phyloP scores from a whole-genome alignment of 2,329 filamentous ascomycete species.

The Sarocladium kiliense region DNA sequence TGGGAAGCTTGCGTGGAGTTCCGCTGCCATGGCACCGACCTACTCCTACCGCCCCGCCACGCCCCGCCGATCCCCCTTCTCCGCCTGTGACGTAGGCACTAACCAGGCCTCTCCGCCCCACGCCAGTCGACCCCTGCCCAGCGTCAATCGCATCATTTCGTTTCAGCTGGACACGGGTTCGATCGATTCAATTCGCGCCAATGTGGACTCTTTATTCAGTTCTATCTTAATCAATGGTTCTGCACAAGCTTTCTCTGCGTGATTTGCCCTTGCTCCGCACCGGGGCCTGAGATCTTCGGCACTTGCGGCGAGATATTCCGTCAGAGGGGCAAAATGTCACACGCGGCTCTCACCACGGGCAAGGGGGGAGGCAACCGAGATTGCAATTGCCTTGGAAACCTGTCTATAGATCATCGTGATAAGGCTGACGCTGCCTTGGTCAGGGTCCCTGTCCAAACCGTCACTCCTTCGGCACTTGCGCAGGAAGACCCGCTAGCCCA shows the following conservation, averaged over 20 bases:
- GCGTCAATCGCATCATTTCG: neutral
- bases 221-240: neutral
- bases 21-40: neutral
- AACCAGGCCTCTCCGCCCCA: neutral
- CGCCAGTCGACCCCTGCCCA: neutral
- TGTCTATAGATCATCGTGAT: constrained; percentile 5
- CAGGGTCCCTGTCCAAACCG: neutral
- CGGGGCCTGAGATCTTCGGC: constrained; percentile 1
- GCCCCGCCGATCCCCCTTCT: neutral
- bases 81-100: neutral
- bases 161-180: constrained; percentile 3
- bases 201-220: neutral
- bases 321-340: neutral
- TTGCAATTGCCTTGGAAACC: neutral
- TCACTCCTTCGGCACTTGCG: neutral
- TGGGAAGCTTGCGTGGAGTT: neutral
- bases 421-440: constrained; percentile 6
- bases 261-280: neutral
- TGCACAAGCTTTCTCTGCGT: constrained; percentile 4
- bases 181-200: neutral
- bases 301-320: neutral
- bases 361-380: neutral
- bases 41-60: neutral
- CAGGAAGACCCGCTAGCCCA: neutral
- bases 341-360: neutral